Conservation (phyloP, 768 basidiomycete species). For the Mycena indigotica region DNA sequence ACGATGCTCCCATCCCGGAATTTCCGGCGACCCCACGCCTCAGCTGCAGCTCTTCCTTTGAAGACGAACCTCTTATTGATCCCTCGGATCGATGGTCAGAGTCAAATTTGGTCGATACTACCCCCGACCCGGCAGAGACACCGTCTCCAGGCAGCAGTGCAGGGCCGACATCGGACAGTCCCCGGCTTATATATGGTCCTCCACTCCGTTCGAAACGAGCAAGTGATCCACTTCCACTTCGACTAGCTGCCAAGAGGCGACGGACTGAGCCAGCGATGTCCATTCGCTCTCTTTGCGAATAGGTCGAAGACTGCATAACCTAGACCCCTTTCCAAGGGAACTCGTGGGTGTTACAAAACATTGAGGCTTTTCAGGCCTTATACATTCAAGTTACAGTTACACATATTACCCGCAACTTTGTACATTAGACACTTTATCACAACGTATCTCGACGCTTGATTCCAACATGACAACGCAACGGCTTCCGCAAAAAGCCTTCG, state of each 20-base stretch:
- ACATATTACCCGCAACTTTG: no score
- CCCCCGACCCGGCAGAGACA: not conserved
- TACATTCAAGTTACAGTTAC: no score
- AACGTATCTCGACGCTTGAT: slow-evolving; percentile 60
- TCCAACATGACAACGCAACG: slow-evolving; percentile 70
- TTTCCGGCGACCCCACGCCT: not conserved
- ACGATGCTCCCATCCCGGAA: not conserved
- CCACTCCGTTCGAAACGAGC: not conserved
- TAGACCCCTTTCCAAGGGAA: not conserved
- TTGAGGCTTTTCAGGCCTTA: no score
- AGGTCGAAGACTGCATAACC: no score
- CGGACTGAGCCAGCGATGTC: not conserved
- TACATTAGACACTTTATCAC: not conserved
- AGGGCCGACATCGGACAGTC: not conserved
- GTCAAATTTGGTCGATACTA: not conserved
- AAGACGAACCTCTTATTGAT: not conserved
- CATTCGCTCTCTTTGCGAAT: not conserved
- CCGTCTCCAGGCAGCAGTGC: not conserved
- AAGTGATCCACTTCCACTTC: not conserved
- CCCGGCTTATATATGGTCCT: not conserved
- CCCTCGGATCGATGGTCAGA: not conserved
- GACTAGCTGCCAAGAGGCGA: not conserved
- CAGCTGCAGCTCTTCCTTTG: not conserved
- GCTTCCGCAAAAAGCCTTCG: slow-evolving; percentile 90
- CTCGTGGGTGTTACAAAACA: no score